phyloP scores from a whole-genome alignment of 768 basidiomycete genomes.

The Kwoniella bestiolae region DNA sequence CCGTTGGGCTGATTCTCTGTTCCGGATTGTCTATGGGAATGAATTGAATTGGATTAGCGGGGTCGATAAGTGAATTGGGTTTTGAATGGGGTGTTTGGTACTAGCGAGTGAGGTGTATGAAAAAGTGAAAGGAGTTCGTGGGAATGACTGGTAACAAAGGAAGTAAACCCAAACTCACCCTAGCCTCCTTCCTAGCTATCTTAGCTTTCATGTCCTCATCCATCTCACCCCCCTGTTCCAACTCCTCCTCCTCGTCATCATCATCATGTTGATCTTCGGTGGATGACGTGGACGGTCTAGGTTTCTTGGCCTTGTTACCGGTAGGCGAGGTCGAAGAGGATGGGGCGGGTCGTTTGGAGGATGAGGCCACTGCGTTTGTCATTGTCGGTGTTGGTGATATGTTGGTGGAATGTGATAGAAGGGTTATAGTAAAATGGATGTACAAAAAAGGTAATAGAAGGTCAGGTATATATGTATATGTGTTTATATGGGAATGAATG shows the following conservation, averaged over 20 bases:
- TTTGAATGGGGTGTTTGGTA: neutral
- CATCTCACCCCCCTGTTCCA: conserved; percentile 21
- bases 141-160: neutral
- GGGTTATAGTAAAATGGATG: conserved; percentile 5
- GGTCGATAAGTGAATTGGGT: neutral
- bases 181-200: conserved; percentile 43
- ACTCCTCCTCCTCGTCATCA: conserved; percentile 17
- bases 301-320: conserved; percentile 26
- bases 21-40: conserved; percentile 75
- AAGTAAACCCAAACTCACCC: conserved; percentile 27
- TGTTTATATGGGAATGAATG: neutral
- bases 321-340: conserved; percentile 5
- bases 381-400: conserved; percentile 7
- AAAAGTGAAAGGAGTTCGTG: too few species aligned
- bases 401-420: neutral
- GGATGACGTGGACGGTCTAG: conserved; percentile 22
- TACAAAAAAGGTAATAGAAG: conserved; percentile 5
- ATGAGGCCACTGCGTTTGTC: conserved; percentile 26
- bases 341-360: conserved; percentile 35
- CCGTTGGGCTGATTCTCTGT: conserved; percentile 91
- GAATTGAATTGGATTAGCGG: neutral
- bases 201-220: conserved; percentile 34
- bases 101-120: neutral
- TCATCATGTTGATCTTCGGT: conserved; percentile 13
- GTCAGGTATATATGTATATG: neutral